These are phyloP conservation scores for Sanguinoderma infundibulare DNA, from an alignment of 1,284 basidiomycete genomes.

Conservation along the genomic window DNA sequence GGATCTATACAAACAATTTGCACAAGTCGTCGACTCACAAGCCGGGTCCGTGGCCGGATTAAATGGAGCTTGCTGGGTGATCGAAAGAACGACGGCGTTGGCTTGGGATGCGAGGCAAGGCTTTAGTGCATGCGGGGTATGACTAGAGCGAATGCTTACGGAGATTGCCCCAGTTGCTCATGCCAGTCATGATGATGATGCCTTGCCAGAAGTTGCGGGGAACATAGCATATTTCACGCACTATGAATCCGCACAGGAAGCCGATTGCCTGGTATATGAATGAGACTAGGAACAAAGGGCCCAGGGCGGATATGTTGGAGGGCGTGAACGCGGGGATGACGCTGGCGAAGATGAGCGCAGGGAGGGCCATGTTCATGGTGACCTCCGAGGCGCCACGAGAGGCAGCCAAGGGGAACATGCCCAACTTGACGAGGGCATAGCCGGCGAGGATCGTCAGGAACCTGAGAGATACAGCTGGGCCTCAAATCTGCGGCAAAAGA, in stretches of 20 bases:
- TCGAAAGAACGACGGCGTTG: conserved; percentile 51
- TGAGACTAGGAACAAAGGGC: conserved; percentile 42
- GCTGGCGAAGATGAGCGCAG: conserved; percentile 44
- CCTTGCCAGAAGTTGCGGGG: conserved; percentile 48
- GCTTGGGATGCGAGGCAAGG: conserved; percentile 31
- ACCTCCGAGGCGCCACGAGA: conserved; percentile 43
- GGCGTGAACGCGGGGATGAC: conserved; percentile 45
- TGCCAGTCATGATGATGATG: conserved; percentile 40
- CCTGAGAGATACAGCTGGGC: conserved; percentile 17
- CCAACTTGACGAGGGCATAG: conserved; percentile 38
- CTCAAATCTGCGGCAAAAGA: neutral
- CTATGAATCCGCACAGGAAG: conserved; percentile 38
- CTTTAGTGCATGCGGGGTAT: neutral
- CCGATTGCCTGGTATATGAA: conserved; percentile 41
- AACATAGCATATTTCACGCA: conserved; percentile 45
- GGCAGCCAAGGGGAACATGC: conserved; percentile 40
- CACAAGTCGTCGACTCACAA: conserved; percentile 32
- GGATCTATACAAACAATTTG: neutral
- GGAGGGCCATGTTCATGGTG: conserved; percentile 44
- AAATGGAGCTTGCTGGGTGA: conserved; percentile 50
- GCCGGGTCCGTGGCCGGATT: conserved; percentile 47
- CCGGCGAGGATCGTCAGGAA: conserved; percentile 42
- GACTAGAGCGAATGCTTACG: conserved; percentile 23
- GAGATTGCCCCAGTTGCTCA: conserved; percentile 56
- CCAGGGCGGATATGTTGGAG: conserved; percentile 41